Conservation (phyloP, 2,329 filamentous ascomycete species). For the Didymella lethalis region DNA sequence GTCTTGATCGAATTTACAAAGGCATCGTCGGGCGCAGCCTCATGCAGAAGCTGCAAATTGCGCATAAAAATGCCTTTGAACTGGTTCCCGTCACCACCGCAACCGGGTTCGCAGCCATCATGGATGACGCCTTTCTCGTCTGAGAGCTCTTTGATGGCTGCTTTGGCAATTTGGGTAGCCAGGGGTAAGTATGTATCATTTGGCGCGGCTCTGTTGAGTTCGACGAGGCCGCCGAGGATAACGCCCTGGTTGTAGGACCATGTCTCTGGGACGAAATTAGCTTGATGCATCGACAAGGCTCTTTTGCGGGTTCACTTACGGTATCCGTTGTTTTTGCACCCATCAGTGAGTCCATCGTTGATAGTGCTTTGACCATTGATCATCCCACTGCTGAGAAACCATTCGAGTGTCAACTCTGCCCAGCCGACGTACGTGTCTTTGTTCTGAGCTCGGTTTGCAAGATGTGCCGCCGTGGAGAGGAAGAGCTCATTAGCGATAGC, state of each 20-base stretch:
- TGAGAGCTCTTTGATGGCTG: conserved; percentile 48
- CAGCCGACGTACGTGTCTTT: conserved; percentile 54
- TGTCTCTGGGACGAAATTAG: conserved; percentile 31
- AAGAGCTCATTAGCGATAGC: conserved; percentile 67
- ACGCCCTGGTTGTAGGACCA: conserved; percentile 70
- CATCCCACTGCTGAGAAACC: conserved; percentile 60
- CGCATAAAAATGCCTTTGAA: conserved; percentile 78
- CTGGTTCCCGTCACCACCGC: conserved; percentile 60
- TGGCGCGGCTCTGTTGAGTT: conserved; percentile 57
- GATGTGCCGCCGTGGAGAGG: conserved; percentile 62
- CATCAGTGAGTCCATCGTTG: conserved; percentile 62
- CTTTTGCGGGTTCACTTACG: conserved; percentile 16
- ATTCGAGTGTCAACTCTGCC: conserved; percentile 60
- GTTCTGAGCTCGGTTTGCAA: conserved; percentile 59
- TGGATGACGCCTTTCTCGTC: conserved; percentile 52
- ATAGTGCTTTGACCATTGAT: conserved; percentile 59
- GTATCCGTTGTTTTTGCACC: conserved; percentile 62
- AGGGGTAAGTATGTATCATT: conserved; percentile 44
- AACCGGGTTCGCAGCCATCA: conserved; percentile 52
- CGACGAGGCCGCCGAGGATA: conserved; percentile 65
- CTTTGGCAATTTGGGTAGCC: conserved; percentile 51
- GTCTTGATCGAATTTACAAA: conserved; percentile 64
- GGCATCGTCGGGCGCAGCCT: conserved; percentile 57
- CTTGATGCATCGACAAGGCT: not conserved
- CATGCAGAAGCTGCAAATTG: conserved; percentile 67